A percentile compares a stretch with the other conserved stretches of the same genome.
These are phyloP conservation scores for Corymbia citriodora DNA, from an alignment of 441 rosid genomes.

Conservation along the genomic window DNA sequence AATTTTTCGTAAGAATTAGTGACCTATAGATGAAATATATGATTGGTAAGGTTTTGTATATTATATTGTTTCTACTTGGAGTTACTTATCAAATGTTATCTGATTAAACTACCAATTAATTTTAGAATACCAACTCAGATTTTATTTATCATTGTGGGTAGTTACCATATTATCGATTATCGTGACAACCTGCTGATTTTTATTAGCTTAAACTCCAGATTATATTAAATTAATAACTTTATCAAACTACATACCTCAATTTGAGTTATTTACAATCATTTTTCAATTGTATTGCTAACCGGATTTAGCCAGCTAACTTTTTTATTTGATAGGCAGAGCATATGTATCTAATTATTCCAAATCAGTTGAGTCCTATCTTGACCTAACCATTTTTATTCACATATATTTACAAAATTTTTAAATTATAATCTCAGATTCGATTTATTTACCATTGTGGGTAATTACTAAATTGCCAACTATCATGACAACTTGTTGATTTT, in stretches of 20 bases:
- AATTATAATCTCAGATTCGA: not conserved
- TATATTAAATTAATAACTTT: no score
- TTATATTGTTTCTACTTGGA: not conserved
- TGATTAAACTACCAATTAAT: not conserved
- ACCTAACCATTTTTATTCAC: not conserved
- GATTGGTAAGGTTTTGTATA: not conserved
- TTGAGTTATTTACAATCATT: not conserved
- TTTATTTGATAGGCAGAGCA: rapidly evolving
- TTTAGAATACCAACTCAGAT: not conserved
- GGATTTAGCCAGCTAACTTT: not conserved
- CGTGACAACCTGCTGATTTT: not conserved
- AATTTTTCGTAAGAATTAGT: not conserved
- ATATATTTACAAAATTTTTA: not conserved
- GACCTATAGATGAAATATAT: not conserved
- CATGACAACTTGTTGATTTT: no score
- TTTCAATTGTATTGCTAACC: not conserved
- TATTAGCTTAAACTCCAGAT: not conserved
- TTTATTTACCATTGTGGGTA: not conserved
- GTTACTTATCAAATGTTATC: not conserved
- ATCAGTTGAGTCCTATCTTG: no score
- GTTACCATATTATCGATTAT: not conserved
- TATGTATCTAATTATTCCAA: not conserved
- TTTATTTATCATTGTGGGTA: not conserved
- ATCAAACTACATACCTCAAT: not conserved
- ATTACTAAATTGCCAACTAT: not conserved